These are phyloP conservation scores for Penicillium longicatenatum DNA, from an alignment of 495 filamentous ascomycete species.

Conservation along the genomic window DNA sequence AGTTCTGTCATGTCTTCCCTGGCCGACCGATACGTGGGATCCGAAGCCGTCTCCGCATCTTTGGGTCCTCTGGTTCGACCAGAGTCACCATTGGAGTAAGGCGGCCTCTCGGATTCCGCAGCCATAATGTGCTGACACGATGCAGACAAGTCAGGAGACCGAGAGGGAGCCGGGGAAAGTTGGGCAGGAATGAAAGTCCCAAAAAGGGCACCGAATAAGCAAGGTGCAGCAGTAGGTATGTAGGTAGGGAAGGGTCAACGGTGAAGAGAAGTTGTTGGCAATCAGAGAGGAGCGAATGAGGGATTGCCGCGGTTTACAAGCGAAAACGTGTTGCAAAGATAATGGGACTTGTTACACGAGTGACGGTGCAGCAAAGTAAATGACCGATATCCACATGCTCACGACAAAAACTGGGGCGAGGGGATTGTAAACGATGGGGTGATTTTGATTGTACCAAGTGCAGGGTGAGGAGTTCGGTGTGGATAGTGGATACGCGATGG, in stretches of 20 bases:
- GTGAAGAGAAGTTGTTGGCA: constrained; percentile 25
- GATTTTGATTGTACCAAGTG: constrained; percentile 7
- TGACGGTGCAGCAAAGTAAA: constrained; percentile 36
- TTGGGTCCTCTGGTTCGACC: constrained; percentile 35
- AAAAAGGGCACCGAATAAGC: constrained; percentile 28
- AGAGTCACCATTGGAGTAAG: constrained; percentile 39
- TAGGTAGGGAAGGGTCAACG: constrained; percentile 19
- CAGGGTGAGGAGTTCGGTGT: constrained; percentile 10
- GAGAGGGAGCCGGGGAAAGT: constrained; percentile 39
- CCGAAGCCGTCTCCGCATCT: constrained; percentile 33
- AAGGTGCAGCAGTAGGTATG: constrained; percentile 26
- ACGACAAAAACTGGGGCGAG: constrained; percentile 14
- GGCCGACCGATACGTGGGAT: constrained; percentile 29
- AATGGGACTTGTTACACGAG: constrained; percentile 38
- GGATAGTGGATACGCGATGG: constrained; percentile 14
- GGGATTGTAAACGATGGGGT: not conserved
- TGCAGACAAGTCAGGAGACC: constrained; percentile 45
- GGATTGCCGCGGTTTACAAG: constrained; percentile 14
- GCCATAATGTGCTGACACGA: constrained; percentile 43
- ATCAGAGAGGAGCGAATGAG: constrained; percentile 18
- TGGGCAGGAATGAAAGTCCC: constrained; percentile 29
- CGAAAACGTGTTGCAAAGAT: constrained; percentile 35
- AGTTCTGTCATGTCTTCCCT: constrained; percentile 36
- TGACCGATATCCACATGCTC: constrained; percentile 49
- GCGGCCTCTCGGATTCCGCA: constrained; percentile 49